A percentile compares a stretch with the other conserved stretches of the same genome.
These are phyloP conservation scores for Pisolithus marmoratus DNA, from an alignment of 768 basidiomycete species.

Conservation along the genomic window DNA sequence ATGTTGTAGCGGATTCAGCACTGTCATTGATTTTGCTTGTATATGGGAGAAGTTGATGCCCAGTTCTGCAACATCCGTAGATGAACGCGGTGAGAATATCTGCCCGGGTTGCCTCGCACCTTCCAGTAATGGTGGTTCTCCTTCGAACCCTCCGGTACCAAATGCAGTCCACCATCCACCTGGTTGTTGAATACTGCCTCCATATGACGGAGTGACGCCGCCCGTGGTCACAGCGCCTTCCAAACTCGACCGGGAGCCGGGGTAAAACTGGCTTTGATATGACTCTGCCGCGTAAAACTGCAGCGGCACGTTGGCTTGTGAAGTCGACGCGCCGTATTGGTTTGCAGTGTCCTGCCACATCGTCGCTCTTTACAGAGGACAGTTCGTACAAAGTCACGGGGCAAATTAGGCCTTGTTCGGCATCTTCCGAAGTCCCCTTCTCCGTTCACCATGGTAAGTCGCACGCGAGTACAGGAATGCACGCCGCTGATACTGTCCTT, in stretches of 20 bases:
- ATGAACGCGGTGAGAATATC: neutral
- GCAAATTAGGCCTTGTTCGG: slow-evolving; percentile 12
- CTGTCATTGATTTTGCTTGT: slow-evolving; percentile 87
- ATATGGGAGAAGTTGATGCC: slow-evolving; percentile 99
- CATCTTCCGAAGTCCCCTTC: slow-evolving; percentile 18
- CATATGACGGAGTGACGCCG: slow-evolving; percentile 45
- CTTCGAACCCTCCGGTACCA: slow-evolving; percentile 92
- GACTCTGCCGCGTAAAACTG: slow-evolving; percentile 72
- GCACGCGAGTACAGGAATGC: neutral
- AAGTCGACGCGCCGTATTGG: slow-evolving; percentile 52
- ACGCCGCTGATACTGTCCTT: slow-evolving; percentile 9
- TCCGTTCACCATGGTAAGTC: slow-evolving; percentile 23
- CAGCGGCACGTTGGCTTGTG: slow-evolving; percentile 53
- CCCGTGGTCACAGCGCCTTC: slow-evolving; percentile 56
- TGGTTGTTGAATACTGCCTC: slow-evolving; percentile 66
- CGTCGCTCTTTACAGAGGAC: slow-evolving; percentile 1
- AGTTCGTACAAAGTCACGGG: neutral
- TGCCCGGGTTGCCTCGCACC: slow-evolving; percentile 41
- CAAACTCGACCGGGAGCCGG: slow-evolving; percentile 67
- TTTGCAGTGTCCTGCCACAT: slow-evolving; percentile 77
- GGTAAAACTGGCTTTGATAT: slow-evolving; percentile 57
- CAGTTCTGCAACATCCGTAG: slow-evolving; percentile 53
- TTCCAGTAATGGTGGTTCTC: slow-evolving; percentile 92
- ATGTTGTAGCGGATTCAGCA: slow-evolving; percentile 83
- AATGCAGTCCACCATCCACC: slow-evolving; percentile 95